Evolutionary conservation across 2,329 filamentous ascomycete species (phyloP), one percentile per base, ranked within the genome.

Genomic region (Aspergillus sp.): DNA sequence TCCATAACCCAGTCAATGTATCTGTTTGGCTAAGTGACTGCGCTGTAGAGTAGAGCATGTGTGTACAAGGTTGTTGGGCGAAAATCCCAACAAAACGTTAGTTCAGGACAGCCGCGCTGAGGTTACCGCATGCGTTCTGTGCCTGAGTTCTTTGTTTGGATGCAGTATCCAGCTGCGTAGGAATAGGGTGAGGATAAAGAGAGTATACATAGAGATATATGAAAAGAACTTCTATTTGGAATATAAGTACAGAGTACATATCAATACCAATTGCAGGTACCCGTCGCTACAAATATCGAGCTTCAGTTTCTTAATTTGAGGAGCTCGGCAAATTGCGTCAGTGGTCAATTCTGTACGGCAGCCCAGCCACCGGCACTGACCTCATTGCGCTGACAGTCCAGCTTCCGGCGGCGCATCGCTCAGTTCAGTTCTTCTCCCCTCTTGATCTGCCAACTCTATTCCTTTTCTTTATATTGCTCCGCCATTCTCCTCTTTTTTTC

Each of bases 21-120:
- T 17, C 5, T 35, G 15, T 1, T 17, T 7, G 7, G 33, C 13
- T 35, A n/a, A 17, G 33, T 5, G 33, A n/a, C 6, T 37, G 9
- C 33, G 33, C 15, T n/a, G 33, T 17, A 37, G 33, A 15, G 37
- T 39, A 19, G 7, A 12, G n/a, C 10, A 7, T 10, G 7, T 22
- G 19, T 7, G 37, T 20, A 22, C 3, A 19, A 3, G 37, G 10
- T 15, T 54, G 59, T 60, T 60, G 61, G 59, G 60, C 48, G 39
- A 43, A 45, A 52, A 39, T 52, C 60, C 58, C 61, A 64, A 64
- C 60, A 59, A 52, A 58, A 61, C 10, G 12, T n/a, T 35, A 35
- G 41, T 23, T 41, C 27, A 52, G 50, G 49, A 6, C 27, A 52
- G 48, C 37, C 53, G 50, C 53, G 50, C 41, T 53, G 54, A 58